Base-by-base conservation (phyloP, 495 filamentous ascomycete genomes). In the Apiosordaria backusii region DNA sequence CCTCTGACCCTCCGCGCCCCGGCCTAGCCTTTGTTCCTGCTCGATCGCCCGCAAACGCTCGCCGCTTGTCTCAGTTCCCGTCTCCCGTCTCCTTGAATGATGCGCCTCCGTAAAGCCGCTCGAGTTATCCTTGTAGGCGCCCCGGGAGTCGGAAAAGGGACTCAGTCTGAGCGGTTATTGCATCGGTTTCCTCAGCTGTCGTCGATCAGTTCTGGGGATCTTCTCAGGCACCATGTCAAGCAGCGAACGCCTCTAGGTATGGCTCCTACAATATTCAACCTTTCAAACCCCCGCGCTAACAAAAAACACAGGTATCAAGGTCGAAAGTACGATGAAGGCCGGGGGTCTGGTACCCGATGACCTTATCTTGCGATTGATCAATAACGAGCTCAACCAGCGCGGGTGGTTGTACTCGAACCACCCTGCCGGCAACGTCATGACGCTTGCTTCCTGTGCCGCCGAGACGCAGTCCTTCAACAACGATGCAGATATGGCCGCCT, bases 41-140 rank as follows among this genome's bases (percentile, higher is more conserved):
- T 27, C 27, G 22, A 19, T 4, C 52, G 53, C 40, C 45, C 57
- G 50, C 40, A 18, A 22, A 23, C 57, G 3, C 52, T 18, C 45
- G 24, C 67, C 40, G 21, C 57, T 25, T 24, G 45, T 24, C 59
- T 21, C 13, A 16, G 22, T 58, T 27, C 45, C 27, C 55, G 35
- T 10, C 35, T 45, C 35, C 35, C 35, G 35, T 13, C 35, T 13
- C 24, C 15, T 27, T 58, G 23, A 69, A 67, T 66, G 23, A 85
- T 86, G 84, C 79, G 86, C 79, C 88, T 96, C 71, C 85, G 85
- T 65, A 87, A 85, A 76, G 94, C 95, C 50, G 95, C 96, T 19
- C 90, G 95, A 35, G 88, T 99, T 61, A 98, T 99, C 75, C 86
- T 99, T 63, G 86, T 99, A 67, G 95, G 95, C 61, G 93, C 95